phyloP scores from a whole-genome alignment of 768 basidiomycete genomes.

The Suillus sp. region DNA sequence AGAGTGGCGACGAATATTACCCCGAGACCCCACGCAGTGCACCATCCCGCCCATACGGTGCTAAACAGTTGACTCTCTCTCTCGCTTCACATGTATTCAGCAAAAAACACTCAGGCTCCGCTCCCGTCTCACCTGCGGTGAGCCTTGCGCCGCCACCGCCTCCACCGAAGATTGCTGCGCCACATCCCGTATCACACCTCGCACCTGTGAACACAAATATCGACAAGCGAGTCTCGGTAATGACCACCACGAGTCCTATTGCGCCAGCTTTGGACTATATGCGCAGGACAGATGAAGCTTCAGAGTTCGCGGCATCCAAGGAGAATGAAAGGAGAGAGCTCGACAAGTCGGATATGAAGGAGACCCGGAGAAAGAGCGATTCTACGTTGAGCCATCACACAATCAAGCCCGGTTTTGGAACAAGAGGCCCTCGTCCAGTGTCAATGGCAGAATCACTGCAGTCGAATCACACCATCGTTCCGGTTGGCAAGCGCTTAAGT shows the following conservation, averaged over 20 bases:
- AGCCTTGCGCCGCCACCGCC: slow-evolving; percentile 36
- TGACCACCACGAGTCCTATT: slow-evolving; percentile 56
- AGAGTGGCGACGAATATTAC: slow-evolving; percentile 20
- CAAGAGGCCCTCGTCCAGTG: slow-evolving; percentile 65
- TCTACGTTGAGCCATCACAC: slow-evolving; percentile 80
- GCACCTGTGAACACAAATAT: slow-evolving; percentile 24
- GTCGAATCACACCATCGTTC: slow-evolving; percentile 72
- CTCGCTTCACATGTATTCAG: slow-evolving; percentile 52
- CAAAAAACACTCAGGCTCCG: slow-evolving; percentile 34
- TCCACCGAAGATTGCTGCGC: slow-evolving; percentile 38
- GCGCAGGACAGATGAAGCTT: slow-evolving; percentile 40
- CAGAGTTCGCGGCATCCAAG: slow-evolving; percentile 23
- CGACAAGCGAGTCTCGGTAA: slow-evolving; percentile 51
- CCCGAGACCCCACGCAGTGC: slow-evolving; percentile 16
- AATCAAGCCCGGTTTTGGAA: slow-evolving; percentile 55
- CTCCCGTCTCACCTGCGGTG: slow-evolving; percentile 35
- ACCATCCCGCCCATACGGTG: slow-evolving; percentile 27
- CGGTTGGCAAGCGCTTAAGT: slow-evolving; percentile 65
- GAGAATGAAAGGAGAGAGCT: slow-evolving; percentile 33
- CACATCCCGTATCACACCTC: slow-evolving; percentile 28
- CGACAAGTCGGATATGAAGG: slow-evolving; percentile 52
- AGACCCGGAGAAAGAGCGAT: slow-evolving; percentile 80
- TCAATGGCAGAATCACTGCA: slow-evolving; percentile 79
- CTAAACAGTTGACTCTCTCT: slow-evolving; percentile 41
- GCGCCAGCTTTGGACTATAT: slow-evolving; percentile 61